Base-by-base conservation (phyloP, 176 grass and related monocot genomes). In the Pharus latifolius region DNA sequence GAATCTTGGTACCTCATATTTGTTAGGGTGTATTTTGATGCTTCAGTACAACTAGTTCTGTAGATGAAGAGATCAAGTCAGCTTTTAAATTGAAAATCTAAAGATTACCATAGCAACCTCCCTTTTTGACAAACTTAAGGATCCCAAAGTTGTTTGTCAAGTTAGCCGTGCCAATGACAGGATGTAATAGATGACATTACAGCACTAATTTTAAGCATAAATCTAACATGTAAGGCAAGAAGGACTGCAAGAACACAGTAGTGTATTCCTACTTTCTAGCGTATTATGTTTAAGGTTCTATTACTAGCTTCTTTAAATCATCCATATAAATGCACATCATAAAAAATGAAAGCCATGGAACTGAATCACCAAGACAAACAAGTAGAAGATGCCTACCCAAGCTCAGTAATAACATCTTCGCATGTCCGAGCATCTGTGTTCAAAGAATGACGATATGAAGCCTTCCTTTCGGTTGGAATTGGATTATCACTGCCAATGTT, bases 391-490 rank as follows among this genome's bases (percentile, higher is more conserved):
- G 32, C 78, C 53, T 87, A 98, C 94, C 89, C 94, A 85, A 90
- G 94, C 67, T 98, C 94, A 75, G 69, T 83, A 58, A 93, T 98
- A 77, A 98, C 94, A 88, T 98, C 94, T 77, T 88, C 77, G 69
- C 89, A 98, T 67, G 94, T 98, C 29, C 87, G 77, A 51, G 94
- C 89, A 88, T 98, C 89, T 35, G 89, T 98, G 62, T 98, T 93
- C 65, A 98, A 79, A 72, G 86, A 82, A 69, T 93, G 81, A 58
- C 84, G 89, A 77, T 85, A 82, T 57, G 80, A 31, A 33, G 62
- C 77, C 53, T 77, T 82, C 77, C 72, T 85, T 84, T 96, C 82
- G 49, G 77, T 83, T 22, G 87, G 89, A 46, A 56, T 56, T 12
- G 94, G 89, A 85, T 83, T 78, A 61, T 59, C 31, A 69, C 82